Base-by-base conservation (phyloP, 2,329 filamentous ascomycete genomes). In the Penicillium sp. region DNA sequence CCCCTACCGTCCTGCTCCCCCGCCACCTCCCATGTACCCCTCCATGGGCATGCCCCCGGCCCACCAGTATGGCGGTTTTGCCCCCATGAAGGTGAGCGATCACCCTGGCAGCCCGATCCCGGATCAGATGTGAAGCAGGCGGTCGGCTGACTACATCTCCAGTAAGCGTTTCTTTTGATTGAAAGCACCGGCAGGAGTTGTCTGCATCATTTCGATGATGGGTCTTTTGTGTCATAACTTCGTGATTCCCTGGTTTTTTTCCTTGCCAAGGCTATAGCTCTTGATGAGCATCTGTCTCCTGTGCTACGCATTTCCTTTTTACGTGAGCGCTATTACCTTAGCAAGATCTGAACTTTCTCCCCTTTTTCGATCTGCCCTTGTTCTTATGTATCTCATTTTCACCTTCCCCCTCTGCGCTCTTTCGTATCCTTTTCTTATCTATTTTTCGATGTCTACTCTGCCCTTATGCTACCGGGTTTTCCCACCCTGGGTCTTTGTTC, bases 1-100 rank as follows among this genome's bases (percentile, higher is more conserved):
- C 65, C 94, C 94, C 55, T 97, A 99, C 79, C 90, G 94, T 61
- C 94, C 94, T 59, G 94, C 94, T 47, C 94, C 94, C 57, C 70
- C 70, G 34, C 87, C 88, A 42, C 88, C 87, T 65, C 87, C 87
- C 36, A 86, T 89, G 70, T 90, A 87, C 74, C 86, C 86, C 52
- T 82, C 83, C 59, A 88, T 88, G 84, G 85, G 84, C 63, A 86
- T 87, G 81, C 82, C 84, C 59, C 84, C 84, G 22, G 76, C 81
- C 64, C 81, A 87, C 72, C 83, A 83, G 55, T 87, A 86, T 69
- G 74, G 73, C 59, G 85, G 84, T 70, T 88, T 85, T 76, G 83
- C 84, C 69, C 85, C 85, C 56, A 85, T 87, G 83, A 87, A 87
- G 82, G 84, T 86, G 73, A 66, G 75, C 74, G 57, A 61, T 63